Percentiles rank a stretch among this genome's conserved stretches.
Evolutionary conservation across 148 eudicot genomes (phyloP).

Genomic region (Rhododendron kiyosumense): DNA sequence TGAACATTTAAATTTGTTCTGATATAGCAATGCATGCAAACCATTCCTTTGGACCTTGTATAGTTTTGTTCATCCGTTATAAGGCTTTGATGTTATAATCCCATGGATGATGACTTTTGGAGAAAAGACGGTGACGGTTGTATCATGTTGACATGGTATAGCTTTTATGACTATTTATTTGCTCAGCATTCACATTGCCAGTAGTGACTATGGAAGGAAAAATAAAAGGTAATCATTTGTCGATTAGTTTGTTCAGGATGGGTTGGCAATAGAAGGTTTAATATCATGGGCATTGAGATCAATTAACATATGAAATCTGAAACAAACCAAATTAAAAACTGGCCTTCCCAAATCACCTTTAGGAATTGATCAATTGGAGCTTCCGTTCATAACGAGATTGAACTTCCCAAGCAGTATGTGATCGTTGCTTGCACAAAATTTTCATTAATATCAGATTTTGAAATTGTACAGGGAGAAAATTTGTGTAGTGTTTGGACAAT

Average conservation of each 20-base stretch:
- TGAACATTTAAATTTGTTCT: neutral
- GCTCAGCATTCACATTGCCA: neutral
- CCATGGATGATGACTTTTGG: neutral
- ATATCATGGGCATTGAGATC: neutral
- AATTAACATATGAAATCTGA: neutral
- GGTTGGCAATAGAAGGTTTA: neutral
- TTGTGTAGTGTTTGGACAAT: too few species aligned
- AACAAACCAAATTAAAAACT: neutral
- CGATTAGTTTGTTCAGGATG: neutral
- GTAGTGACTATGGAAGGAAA: neutral
- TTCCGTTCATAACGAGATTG: neutral
- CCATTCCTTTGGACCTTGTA: neutral
- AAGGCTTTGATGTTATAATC: neutral
- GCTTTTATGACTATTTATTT: neutral
- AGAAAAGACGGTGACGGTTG: neutral
- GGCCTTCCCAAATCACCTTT: neutral
- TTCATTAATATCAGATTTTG: too few species aligned
- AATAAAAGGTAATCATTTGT: neutral
- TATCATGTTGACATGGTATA: neutral
- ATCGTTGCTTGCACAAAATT: too few species aligned
- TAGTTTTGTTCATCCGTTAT: neutral
- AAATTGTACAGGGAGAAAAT: too few species aligned
- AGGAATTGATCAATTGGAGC: too few species aligned
- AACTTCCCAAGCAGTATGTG: too few species aligned
- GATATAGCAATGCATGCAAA: neutral